A percentile compares a stretch with the other conserved stretches of the same genome.
Conservation (phyloP, 805 yeast species). For the Pichia membranifaciens region DNA sequence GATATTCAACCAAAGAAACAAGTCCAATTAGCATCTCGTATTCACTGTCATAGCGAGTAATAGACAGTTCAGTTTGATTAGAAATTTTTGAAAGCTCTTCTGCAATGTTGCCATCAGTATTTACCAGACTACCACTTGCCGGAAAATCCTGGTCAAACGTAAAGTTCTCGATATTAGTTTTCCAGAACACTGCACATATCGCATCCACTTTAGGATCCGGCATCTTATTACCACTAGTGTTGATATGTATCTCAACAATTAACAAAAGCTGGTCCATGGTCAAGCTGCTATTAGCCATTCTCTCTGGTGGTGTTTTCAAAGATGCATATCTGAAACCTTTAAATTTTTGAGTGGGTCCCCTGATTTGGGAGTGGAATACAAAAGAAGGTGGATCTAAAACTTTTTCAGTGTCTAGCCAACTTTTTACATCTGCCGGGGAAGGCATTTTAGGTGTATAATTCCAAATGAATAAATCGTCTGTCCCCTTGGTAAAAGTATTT, state of each 20-base stretch:
- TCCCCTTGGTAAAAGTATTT: background rate
- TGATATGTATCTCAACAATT: slow-evolving; percentile 62
- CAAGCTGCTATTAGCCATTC: slow-evolving; percentile 35
- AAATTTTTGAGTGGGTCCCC: slow-evolving; percentile 37
- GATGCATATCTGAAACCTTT: slow-evolving; percentile 37
- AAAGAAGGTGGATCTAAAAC: slow-evolving; percentile 14
- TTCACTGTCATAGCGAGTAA: slow-evolving; percentile 48
- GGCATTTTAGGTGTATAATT: slow-evolving; percentile 40
- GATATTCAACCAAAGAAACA: slow-evolving; percentile 45
- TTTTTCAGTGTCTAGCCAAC: slow-evolving; percentile 29
- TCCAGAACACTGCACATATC: slow-evolving; percentile 59
- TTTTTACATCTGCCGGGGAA: slow-evolving; percentile 30
- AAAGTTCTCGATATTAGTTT: slow-evolving; percentile 40
- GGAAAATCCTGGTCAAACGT: slow-evolving; percentile 30
- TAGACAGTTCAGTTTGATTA: slow-evolving; percentile 18
- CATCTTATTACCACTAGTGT: slow-evolving; percentile 38
- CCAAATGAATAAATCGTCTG: slow-evolving; percentile 10
- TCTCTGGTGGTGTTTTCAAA: slow-evolving; percentile 23
- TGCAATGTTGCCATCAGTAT: background rate
- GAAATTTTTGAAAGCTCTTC: background rate
- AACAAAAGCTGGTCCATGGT: slow-evolving; percentile 44
- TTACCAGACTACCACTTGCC: slow-evolving; percentile 34
- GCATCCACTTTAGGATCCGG: slow-evolving; percentile 69
- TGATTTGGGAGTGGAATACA: slow-evolving; percentile 44
- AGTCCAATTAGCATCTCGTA: slow-evolving; percentile 50